Percentiles rank a stretch among this genome's conserved stretches.
These are phyloP conservation scores for Glebionis coronaria DNA, from an alignment of 129 eudicot species.

Conservation along the genomic window DNA sequence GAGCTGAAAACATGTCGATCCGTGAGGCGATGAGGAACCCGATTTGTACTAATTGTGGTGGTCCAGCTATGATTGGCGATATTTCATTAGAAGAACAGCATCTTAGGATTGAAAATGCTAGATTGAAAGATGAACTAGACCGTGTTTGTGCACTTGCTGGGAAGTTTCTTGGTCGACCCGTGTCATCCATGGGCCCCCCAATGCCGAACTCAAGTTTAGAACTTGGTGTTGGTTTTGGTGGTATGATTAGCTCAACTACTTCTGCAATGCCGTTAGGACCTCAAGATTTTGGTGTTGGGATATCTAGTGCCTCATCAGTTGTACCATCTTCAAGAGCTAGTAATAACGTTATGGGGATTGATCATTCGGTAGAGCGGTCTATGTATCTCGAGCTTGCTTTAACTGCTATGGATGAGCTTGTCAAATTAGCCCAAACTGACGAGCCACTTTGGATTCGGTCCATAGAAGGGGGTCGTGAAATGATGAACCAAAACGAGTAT, in stretches of 20 bases:
- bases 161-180: slow-evolving; percentile 83
- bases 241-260: slow-evolving; percentile 39
- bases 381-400: slow-evolving; percentile 91
- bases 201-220: slow-evolving; percentile 88
- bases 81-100: slow-evolving; percentile 91
- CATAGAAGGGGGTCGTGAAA: slow-evolving; percentile 67
- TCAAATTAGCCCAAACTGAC: slow-evolving; percentile 79
- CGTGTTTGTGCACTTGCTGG: slow-evolving; percentile 85
- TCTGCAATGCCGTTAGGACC: slow-evolving; percentile 56
- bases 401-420: slow-evolving; percentile 86
- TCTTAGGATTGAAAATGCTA: slow-evolving; percentile 80
- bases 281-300: slow-evolving; percentile 60
- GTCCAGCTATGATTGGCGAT: slow-evolving; percentile 91
- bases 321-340: slow-evolving; percentile 45
- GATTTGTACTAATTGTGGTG: slow-evolving; percentile 88
- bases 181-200: slow-evolving; percentile 54
- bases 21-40: slow-evolving; percentile 97
- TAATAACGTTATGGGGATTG: slow-evolving; percentile 45
- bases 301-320: slow-evolving; percentile 44
- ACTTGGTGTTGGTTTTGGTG: slow-evolving; percentile 76
- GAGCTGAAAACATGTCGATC: slow-evolving; percentile 92
- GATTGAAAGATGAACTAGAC: slow-evolving; percentile 83
- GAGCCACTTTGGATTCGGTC: slow-evolving; percentile 83
- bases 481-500: slow-evolving; percentile 71
- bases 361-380: slow-evolving; percentile 73